Percentiles rank a stretch among this genome's conserved stretches.
Conservation (phyloP, 139 green algal species). For the Medakamo hakoo region DNA sequence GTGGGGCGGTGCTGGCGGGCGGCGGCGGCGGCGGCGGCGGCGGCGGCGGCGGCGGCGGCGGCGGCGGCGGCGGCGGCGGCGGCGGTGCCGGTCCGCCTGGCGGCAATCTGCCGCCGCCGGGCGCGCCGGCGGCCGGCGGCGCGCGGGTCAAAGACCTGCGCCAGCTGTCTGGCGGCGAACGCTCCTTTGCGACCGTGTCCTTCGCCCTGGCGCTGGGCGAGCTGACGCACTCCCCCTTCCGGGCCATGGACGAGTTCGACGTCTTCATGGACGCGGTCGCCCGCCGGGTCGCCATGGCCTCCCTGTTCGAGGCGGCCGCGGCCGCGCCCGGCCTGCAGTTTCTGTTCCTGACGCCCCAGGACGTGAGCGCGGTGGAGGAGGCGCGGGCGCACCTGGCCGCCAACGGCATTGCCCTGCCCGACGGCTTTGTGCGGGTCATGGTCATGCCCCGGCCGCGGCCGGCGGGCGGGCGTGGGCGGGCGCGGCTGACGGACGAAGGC, state of each 20-base stretch:
- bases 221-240: constrained; percentile 46
- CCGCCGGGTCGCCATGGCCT: constrained; percentile 39
- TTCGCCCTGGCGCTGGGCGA: constrained; percentile 73
- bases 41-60: constrained; percentile 1
- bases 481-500: too few species aligned
- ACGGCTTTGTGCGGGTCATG: constrained; percentile 14
- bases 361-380: constrained; percentile 23
- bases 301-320: constrained; percentile 52
- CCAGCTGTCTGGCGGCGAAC: constrained; percentile 65
- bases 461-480: too few species aligned
- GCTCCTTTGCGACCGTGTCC: constrained; percentile 71
- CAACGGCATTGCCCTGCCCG: neutral
- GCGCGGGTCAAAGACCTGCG: constrained; percentile 31
- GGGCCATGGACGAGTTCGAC: constrained; percentile 80
- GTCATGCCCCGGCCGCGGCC: constrained; percentile 9
- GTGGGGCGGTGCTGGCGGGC: neutral
- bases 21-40: too few species aligned
- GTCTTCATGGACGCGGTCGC: constrained; percentile 58
- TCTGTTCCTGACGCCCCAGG: constrained; percentile 66
- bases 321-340: constrained; percentile 45
- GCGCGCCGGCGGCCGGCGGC: too few species aligned
- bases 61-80: neutral
- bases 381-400: constrained; percentile 12
- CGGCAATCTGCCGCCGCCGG: too few species aligned
- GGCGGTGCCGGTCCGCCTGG: too few species aligned